A percentile compares a stretch with the other conserved stretches of the same genome.
Conservation (phyloP, 2,329 filamentous ascomycete genomes). For the Cladosporium velox region DNA sequence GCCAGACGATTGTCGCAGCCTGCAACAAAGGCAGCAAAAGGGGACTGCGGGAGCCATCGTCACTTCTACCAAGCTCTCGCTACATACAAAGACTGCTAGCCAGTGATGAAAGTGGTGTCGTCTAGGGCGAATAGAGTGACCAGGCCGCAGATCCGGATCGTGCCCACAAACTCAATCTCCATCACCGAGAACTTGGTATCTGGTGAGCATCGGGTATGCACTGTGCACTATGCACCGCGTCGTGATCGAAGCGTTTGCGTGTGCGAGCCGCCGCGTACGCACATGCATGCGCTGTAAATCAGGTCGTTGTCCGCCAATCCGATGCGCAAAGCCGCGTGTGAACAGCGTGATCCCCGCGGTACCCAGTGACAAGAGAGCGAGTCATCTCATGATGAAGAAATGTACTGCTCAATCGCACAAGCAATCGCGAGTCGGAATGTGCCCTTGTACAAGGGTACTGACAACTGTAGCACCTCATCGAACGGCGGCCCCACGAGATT, state of each 20-base stretch:
- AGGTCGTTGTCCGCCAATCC: neutral
- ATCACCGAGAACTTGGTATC: neutral
- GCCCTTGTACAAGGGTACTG: neutral
- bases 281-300: slow-evolving; percentile 11
- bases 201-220: slow-evolving; percentile 12
- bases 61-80: neutral
- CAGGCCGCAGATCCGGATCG: slow-evolving; percentile 5
- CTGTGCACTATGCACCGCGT: slow-evolving; percentile 5
- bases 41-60: neutral
- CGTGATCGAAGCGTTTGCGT: neutral
- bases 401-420: neutral
- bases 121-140: neutral
- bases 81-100: neutral
- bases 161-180: slow-evolving; percentile 10
- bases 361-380: neutral
- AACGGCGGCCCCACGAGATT: slow-evolving; percentile 17
- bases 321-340: neutral
- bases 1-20: neutral
- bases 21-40: neutral
- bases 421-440: neutral
- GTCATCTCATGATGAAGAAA: neutral
- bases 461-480: slow-evolving; percentile 1
- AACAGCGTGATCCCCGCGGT: neutral
- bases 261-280: slow-evolving; percentile 10
- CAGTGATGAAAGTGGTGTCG: neutral